Percentiles rank a stretch among this genome's conserved stretches.
phyloP scores from a whole-genome alignment of 73 alveolate genomes.

The Paraurostyla sp. region DNA sequence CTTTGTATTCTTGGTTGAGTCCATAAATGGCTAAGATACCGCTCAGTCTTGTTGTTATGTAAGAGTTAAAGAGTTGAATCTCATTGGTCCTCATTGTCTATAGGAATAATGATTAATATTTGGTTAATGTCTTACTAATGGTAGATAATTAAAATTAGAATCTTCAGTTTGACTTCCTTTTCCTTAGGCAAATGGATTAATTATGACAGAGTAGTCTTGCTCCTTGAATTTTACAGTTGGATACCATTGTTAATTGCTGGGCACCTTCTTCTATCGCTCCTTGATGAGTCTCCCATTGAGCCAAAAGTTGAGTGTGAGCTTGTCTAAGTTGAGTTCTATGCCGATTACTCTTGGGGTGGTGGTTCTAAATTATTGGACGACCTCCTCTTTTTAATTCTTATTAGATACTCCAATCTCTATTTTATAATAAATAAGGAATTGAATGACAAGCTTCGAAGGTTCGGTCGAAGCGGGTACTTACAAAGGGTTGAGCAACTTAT shows the following conservation, averaged over 20 bases:
- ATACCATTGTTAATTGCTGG: constrained; percentile 50
- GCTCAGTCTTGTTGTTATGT: not conserved
- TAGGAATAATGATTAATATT: not conserved
- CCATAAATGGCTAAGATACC: not conserved
- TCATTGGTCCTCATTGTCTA: constrained; percentile 13
- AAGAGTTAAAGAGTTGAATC: not conserved
- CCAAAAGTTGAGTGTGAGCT: constrained; percentile 72
- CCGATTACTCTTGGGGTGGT: constrained; percentile 85
- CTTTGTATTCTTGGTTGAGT: not conserved
- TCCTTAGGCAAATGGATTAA: constrained; percentile 65
- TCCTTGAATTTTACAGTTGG: constrained; percentile 71
- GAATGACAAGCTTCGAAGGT: constrained; percentile 7
- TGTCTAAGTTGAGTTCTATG: constrained; percentile 72
- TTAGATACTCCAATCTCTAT: constrained; percentile 64
- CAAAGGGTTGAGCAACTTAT: constrained; percentile 51
- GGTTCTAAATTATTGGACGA: constrained; percentile 70
- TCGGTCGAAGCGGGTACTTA: constrained; percentile 39
- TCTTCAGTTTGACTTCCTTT: not conserved
- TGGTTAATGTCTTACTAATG: not conserved
- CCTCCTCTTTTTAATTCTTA: constrained; percentile 42
- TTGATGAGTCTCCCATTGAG: constrained; percentile 72
- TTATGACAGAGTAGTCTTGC: constrained; percentile 60
- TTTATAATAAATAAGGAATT: constrained; percentile 25
- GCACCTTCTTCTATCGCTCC: constrained; percentile 60
- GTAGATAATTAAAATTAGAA: constrained; percentile 8